A percentile compares a stretch with the other conserved stretches of the same genome.
Conservation (phyloP, 768 basidiomycete genomes). For the Rhodosporidiobolus sp. region DNA sequence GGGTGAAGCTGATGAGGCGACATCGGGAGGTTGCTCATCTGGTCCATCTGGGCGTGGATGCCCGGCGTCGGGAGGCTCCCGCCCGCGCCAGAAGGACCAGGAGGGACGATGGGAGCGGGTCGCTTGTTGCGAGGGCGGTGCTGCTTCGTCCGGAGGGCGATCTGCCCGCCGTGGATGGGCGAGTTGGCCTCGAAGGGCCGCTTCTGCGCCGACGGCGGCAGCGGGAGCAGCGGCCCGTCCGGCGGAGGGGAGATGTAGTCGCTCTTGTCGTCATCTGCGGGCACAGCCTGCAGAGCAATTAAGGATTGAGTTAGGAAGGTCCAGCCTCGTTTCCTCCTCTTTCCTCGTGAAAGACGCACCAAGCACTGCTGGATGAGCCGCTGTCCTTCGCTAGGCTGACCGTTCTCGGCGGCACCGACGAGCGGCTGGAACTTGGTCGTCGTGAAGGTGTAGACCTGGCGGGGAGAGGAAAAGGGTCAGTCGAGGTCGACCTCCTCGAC, state of each 20-base stretch:
- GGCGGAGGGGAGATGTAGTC: slow-evolving; percentile 40
- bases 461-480: not conserved
- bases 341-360: slow-evolving; percentile 11
- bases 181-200: slow-evolving; percentile 40
- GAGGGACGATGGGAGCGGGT: slow-evolving; percentile 27
- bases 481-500: not conserved
- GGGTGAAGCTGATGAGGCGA: slow-evolving; percentile 11
- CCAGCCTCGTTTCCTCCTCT: not conserved
- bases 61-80: slow-evolving; percentile 23
- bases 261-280: slow-evolving; percentile 13
- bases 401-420: slow-evolving; percentile 73
- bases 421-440: slow-evolving; percentile 96
- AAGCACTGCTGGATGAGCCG: slow-evolving; percentile 65
- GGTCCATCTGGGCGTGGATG: slow-evolving; percentile 29
- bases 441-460: slow-evolving; percentile 94
- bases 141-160: slow-evolving; percentile 36
- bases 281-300: slow-evolving; percentile 24
- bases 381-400: slow-evolving; percentile 64
- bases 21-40: slow-evolving; percentile 15
- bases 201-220: slow-evolving; percentile 35
- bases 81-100: not conserved
- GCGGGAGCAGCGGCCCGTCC: slow-evolving; percentile 34
- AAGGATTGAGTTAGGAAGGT: not conserved
- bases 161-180: slow-evolving; percentile 38
- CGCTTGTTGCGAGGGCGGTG: slow-evolving; percentile 29